Conservation (phyloP, 768 basidiomycete genomes). For the Suillus discolor region DNA sequence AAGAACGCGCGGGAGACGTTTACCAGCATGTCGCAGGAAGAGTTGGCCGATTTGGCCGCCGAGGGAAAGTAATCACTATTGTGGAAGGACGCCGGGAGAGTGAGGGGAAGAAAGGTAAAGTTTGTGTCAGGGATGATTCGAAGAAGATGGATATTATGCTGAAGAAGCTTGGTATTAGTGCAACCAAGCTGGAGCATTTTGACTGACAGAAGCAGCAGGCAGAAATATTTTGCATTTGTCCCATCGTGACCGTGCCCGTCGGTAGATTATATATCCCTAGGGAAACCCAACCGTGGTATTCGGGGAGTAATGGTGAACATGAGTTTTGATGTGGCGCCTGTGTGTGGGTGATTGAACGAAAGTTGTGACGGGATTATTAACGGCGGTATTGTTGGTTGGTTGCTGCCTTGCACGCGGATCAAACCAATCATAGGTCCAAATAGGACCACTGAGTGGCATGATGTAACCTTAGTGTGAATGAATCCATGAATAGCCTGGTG, state of each 20-base stretch:
- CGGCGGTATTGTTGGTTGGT: not conserved
- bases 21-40: constrained; percentile 77
- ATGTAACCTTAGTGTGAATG: constrained; percentile 6
- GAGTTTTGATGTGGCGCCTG: not conserved
- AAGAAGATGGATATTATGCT: constrained; percentile 48
- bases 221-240: not conserved
- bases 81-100: constrained; percentile 43
- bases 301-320: not conserved
- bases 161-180: constrained; percentile 42
- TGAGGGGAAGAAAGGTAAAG: constrained; percentile 29
- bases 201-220: constrained; percentile 29
- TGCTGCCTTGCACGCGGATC: constrained; percentile 6
- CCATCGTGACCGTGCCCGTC: constrained; percentile 2
- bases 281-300: not conserved
- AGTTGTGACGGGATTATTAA: constrained; percentile 1
- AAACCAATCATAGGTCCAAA: constrained; percentile 4
- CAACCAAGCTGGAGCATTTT: constrained; percentile 56
- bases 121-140: constrained; percentile 34
- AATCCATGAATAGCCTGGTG: constrained; percentile 25
- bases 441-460: not conserved
- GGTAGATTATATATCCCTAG: constrained; percentile 1
- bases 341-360: not conserved
- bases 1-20: constrained; percentile 52
- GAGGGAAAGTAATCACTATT: constrained; percentile 68
- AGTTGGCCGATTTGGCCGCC: constrained; percentile 70